Evolutionary conservation across 2,329 filamentous ascomycete genomes (phyloP), one percentile per base, ranked within the genome.

Genomic region (Uncinocarpus reesii): DNA sequence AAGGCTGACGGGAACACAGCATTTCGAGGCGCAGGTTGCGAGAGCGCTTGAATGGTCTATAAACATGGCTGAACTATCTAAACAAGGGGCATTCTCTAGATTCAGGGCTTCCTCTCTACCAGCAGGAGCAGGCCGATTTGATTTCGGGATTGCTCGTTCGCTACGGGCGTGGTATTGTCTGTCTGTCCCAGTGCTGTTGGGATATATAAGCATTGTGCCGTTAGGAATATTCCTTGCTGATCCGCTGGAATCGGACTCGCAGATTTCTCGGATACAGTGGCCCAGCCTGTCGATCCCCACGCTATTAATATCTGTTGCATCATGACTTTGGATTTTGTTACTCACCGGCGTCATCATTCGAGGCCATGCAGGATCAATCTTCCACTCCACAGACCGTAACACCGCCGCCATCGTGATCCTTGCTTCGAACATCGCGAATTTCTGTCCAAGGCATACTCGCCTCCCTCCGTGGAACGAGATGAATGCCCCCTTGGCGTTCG

Each of bases 381-480:
- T 21, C 35, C 35, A 37, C 35, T 23, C 16, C 7, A 37, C 18
- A 7, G n/a, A 20, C 24, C 15, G 28, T 8, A 41, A 7, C 3
- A 42, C 31, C 11, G 7, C n/a, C 10, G 24, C 16, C 6, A 42
- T 42, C 20, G 40, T 8, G 40, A 42, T 42, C 28, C 40, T 29
- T 13, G 24, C 8, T 16, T 29, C 11, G 6, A 29, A 20, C 36
- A 63, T 37, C n/a, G 56, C 61, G 50, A 63, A 62, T 2, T 54
- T 57, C 37, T 58, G 56, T 2, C 61, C 61, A 4, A 62, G 47
- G 43, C 60, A 63, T 43, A 55, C 59, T n/a, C 61, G 28, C 23
- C 55, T 54, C 42, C 60, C 55, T 16, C 58, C 59, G 53, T 62
- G 59, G 36, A 63, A 63, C 10, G 61, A 55, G 35, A 63, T 62